Evolutionary conservation across 1,284 basidiomycete genomes (phyloP), one percentile per base, ranked within the genome.

Genomic region (Porphyrellus sp.): DNA sequence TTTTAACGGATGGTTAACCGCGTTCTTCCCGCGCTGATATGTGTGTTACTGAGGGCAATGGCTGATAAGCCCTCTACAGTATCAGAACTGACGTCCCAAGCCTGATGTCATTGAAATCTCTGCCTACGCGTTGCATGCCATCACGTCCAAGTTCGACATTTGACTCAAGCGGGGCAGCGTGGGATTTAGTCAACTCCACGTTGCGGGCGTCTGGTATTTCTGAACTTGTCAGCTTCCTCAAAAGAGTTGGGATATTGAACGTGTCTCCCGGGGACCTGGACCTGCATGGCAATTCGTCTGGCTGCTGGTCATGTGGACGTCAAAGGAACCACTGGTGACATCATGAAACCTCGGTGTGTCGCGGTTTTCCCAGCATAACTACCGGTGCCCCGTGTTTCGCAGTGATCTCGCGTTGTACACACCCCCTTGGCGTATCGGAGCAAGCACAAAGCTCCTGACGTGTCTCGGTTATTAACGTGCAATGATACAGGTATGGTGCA

Each of bases 401-500:
- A 42, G 20, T 21, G 41, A 13, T 16, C 20, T 21, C 28, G 23
- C 42, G 15, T 16, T 8, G 16, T n/a, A 27, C 4, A 50, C 44
- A 21, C n/a, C 46, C 18, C 12, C 41, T 20, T 38, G 25, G 38
- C 40, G 20, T 47, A 33, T 51, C 47, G 53, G 37, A 41, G 52
- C 23, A 53, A 52, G 50, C 37, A 40, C 45, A 34, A 25, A 13
- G 40, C 46, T 54, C 42, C 30, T 45, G 53, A 51, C 52, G 45
- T 46, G 53, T 27, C 44, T 25, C 30, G 41, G 35, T 21, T 59
- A 66, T 63, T 64, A 59, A 54, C 53, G 49, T 61, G 59, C 37
- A 53, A 53, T 56, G 52, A 46, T 68, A 68, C 60, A 65, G 55
- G 56, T 68, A 69, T 63, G 55, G 56, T 57, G 57, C 57, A 56